Conservation (phyloP, 2,329 filamentous ascomycete species). For the Colletotrichum coccodes region DNA sequence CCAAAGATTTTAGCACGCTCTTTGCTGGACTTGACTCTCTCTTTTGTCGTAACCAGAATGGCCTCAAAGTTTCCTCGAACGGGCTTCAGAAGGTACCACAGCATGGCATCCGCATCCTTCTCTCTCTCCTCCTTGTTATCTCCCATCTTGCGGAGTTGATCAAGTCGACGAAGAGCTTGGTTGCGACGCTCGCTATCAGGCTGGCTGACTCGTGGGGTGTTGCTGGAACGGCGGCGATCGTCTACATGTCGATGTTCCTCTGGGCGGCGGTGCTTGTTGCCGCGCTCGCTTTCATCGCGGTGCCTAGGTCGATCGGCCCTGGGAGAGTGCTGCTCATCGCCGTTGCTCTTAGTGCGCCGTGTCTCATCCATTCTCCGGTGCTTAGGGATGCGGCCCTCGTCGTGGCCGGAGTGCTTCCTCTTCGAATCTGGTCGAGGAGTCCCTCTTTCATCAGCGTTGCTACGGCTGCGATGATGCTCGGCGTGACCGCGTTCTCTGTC, state of each 20-base stretch:
- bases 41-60: conserved; percentile 70
- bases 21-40: conserved; percentile 70
- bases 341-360: conserved; percentile 49
- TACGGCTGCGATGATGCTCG: conserved; percentile 62
- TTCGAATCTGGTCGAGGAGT: conserved; percentile 66
- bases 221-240: conserved; percentile 40
- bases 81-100: conserved; percentile 64
- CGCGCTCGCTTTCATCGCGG: conserved; percentile 39
- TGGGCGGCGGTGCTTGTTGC: conserved; percentile 47
- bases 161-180: conserved; percentile 51
- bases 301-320: conserved; percentile 42
- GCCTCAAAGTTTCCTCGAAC: conserved; percentile 69
- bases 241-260: conserved; percentile 45
- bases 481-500: conserved; percentile 57
- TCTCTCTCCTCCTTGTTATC: conserved; percentile 61
- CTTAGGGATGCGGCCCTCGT: conserved; percentile 55
- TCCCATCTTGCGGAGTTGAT: conserved; percentile 55
- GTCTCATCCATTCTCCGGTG: conserved; percentile 52
- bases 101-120: conserved; percentile 56
- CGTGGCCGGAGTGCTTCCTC: conserved; percentile 66
- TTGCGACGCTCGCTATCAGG: conserved; percentile 47
- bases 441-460: conserved; percentile 60
- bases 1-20: conserved; percentile 71
- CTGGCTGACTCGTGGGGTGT: conserved; percentile 24
- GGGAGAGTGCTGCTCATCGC: conserved; percentile 47